Evolutionary conservation across 2,329 filamentous ascomycete species (phyloP), one percentile per base, ranked within the genome.

Genomic region (Penicillium sp.): DNA sequence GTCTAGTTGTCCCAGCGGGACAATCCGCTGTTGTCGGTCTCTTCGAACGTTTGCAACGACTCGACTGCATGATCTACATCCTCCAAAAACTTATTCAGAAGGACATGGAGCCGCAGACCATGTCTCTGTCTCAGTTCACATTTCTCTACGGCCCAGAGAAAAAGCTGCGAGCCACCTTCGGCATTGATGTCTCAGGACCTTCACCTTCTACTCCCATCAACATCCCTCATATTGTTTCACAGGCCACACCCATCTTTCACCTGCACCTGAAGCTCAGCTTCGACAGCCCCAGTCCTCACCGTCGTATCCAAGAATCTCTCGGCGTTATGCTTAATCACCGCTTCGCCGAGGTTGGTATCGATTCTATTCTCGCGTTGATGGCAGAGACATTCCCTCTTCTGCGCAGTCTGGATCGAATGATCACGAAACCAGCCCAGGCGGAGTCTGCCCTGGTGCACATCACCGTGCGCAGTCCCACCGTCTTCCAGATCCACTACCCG

Each of bases 291-390:
- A 79, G 74, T 53, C 77, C 76, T 46, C 77, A 79, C 65, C 74
- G 76, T 46, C 75, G 77, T 30, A 76, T 80, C 52, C 75, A 74
- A 62, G 74, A 75, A 52, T 65, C 77, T n/a, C 67, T 80, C 13
- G 72, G 74, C 2, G 69, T 73, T 52, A 72, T 69, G 49, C 64
- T 79, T 49, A 80, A 79, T 53, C 66, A 69, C 26, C 60, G 66
- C 30, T 69, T 70, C 35, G 60, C 70, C 25, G 71, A 73, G 48
- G 58, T 69, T 3, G 70, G 73, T 10, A 60, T 79, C 42, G 68
- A 74, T 46, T 65, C 64, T 37, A 65, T 75, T 22, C 62, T 76
- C 28, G 69, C 70, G 26, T 61, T 76, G 30, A 70, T 80, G 30
- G 65, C 66, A 5, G 64, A 75, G 43, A 79, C 78, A 1, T 69